A percentile compares a stretch with the other conserved stretches of the same genome.
phyloP scores from a whole-genome alignment of 2,329 filamentous ascomycete species.

The Nothomitra cinnamomea region DNA sequence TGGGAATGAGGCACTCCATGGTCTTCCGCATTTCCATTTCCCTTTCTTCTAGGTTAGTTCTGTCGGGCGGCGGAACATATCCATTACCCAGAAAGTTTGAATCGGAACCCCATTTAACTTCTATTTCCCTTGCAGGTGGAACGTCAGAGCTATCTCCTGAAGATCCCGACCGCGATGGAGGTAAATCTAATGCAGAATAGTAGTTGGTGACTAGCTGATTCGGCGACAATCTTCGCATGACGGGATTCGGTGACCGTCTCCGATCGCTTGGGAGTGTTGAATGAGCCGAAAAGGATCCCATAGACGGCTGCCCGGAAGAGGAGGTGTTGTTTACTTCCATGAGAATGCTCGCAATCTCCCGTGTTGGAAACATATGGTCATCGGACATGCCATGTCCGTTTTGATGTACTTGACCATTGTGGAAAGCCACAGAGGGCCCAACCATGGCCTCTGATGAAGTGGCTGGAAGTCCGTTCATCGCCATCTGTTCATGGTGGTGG shows the following conservation, averaged over 20 bases:
- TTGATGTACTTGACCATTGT: slow-evolving; percentile 20
- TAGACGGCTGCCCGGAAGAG: neutral
- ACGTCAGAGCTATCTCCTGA: slow-evolving; percentile 24
- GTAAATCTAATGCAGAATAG: neutral
- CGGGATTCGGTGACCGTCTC: neutral
- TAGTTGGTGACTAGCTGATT: neutral
- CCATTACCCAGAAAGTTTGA: slow-evolving; percentile 41
- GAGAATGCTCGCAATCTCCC: slow-evolving; percentile 1
- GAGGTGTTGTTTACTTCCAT: slow-evolving; percentile 2
- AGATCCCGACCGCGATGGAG: slow-evolving; percentile 13
- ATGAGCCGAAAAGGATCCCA: neutral
- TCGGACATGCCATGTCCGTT: neutral
- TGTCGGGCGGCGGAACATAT: slow-evolving; percentile 39
- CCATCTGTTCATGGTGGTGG: slow-evolving; percentile 8
- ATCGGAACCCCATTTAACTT: slow-evolving; percentile 53
- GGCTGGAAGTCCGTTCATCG: slow-evolving; percentile 5
- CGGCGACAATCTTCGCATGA: neutral
- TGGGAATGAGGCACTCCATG: slow-evolving; percentile 18
- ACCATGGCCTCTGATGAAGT: slow-evolving; percentile 39
- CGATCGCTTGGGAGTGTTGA: neutral
- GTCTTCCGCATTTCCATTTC: slow-evolving; percentile 37
- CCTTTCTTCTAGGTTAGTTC: slow-evolving; percentile 40
- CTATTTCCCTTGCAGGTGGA: slow-evolving; percentile 9
- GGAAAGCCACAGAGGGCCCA: slow-evolving; percentile 34
- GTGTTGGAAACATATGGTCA: neutral